Percentiles rank a stretch among this genome's conserved stretches.
phyloP scores from a whole-genome alignment of 768 basidiomycete genomes.

The Mycena rebaudengoi region DNA sequence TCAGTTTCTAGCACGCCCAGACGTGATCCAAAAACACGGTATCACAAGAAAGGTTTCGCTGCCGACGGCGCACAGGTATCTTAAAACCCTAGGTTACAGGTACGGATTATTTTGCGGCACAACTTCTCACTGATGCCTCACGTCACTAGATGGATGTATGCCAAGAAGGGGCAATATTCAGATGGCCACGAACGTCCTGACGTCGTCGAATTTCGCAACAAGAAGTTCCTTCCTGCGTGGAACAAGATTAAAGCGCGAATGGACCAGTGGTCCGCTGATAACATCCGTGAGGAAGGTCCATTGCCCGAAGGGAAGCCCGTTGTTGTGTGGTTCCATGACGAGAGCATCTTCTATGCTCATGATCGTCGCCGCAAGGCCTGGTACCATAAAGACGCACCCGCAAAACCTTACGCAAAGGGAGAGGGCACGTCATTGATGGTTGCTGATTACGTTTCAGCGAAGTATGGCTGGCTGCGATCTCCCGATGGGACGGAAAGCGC shows the following conservation, averaged over 20 bases:
- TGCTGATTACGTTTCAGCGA: slow-evolving; percentile 44
- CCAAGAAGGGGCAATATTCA: slow-evolving; percentile 33
- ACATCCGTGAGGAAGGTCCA: background rate
- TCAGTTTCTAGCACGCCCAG: slow-evolving; percentile 11
- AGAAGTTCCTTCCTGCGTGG: slow-evolving; percentile 31
- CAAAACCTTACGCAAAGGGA: slow-evolving; percentile 40
- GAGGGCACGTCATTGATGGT: slow-evolving; percentile 46
- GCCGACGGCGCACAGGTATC: slow-evolving; percentile 33
- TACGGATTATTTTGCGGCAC: background rate
- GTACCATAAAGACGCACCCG: slow-evolving; percentile 28
- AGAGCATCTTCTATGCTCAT: slow-evolving; percentile 48
- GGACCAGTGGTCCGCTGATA: slow-evolving; percentile 7
- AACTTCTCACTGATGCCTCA: background rate
- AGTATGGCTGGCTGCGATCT: slow-evolving; percentile 39
- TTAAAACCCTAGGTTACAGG: slow-evolving; percentile 32
- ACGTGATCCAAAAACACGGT: slow-evolving; percentile 18
- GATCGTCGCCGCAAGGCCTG: slow-evolving; percentile 34
- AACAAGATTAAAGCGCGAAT: slow-evolving; percentile 7
- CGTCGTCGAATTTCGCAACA: slow-evolving; percentile 37
- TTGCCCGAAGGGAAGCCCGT: background rate
- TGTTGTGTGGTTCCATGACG: slow-evolving; percentile 38
- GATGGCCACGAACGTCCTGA: slow-evolving; percentile 43
- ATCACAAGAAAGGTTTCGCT: slow-evolving; percentile 27
- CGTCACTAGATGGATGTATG: slow-evolving; percentile 4
- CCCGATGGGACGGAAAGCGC: slow-evolving; percentile 28